Conservation (phyloP, 306 rosid genomes). For the Quercus wislizeni region DNA sequence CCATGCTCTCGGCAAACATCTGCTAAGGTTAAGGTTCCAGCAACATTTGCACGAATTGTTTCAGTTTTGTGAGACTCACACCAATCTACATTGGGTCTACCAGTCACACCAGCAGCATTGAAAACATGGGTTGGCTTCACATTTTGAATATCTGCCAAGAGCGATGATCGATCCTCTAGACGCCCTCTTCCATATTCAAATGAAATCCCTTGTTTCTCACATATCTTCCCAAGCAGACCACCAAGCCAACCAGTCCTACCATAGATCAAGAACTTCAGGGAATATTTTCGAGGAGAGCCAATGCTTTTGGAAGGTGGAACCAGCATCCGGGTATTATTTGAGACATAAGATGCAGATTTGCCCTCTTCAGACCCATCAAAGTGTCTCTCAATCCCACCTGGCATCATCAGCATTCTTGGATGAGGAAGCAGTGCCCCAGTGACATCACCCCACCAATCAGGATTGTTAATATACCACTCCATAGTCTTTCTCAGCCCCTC, state of each 20-base stretch:
- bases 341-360: slow-evolving; percentile 40
- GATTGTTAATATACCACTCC: slow-evolving; percentile 79
- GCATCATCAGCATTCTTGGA: slow-evolving; percentile 92
- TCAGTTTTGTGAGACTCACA: slow-evolving; percentile 77
- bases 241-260: slow-evolving; percentile 93
- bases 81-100: slow-evolving; percentile 92
- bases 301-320: slow-evolving; percentile 61
- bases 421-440: slow-evolving; percentile 93
- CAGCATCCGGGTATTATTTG: slow-evolving; percentile 64
- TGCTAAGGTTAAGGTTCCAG: slow-evolving; percentile 84
- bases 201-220: slow-evolving; percentile 76
- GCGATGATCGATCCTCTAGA: slow-evolving; percentile 70
- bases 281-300: slow-evolving; percentile 42
- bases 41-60: slow-evolving; percentile 73
- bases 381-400: slow-evolving; percentile 78
- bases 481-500: slow-evolving; percentile 93
- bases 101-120: slow-evolving; percentile 88
- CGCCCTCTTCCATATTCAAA: slow-evolving; percentile 87
- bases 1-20: slow-evolving; percentile 84
- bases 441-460: slow-evolving; percentile 95
- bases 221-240: slow-evolving; percentile 72
- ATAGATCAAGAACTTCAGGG: slow-evolving; percentile 71
- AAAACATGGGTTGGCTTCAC: slow-evolving; percentile 80
- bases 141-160: slow-evolving; percentile 62
- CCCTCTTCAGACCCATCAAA: slow-evolving; percentile 63